Conservation (phyloP, 2,329 filamentous ascomycete species). For the Paecilomyces sp. region DNA sequence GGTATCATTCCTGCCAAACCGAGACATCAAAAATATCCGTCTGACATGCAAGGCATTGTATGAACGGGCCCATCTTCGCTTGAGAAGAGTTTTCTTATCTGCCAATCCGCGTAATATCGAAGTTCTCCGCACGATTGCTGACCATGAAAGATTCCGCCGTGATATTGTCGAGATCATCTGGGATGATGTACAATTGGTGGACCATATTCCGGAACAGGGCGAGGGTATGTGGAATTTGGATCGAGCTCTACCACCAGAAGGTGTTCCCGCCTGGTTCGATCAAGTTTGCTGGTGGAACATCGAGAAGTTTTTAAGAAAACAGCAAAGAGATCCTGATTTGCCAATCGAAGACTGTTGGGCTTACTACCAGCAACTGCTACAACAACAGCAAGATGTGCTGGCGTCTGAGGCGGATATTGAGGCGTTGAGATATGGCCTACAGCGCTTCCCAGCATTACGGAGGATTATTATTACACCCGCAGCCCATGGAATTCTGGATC, state of each 20-base stretch:
- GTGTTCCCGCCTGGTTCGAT: neutral
- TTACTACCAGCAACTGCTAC: slow-evolving; percentile 25
- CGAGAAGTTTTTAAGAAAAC: neutral
- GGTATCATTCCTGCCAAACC: slow-evolving; percentile 13
- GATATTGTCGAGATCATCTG: slow-evolving; percentile 34
- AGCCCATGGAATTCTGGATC: slow-evolving; percentile 29
- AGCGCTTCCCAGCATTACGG: slow-evolving; percentile 27
- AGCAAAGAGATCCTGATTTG: slow-evolving; percentile 3
- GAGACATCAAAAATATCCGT: slow-evolving; percentile 19
- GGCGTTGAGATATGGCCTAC: slow-evolving; percentile 26
- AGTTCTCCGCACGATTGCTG: slow-evolving; percentile 29
- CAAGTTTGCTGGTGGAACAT: neutral
- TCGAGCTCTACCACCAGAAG: no score
- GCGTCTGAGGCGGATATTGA: slow-evolving; percentile 17
- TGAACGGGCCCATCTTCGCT: slow-evolving; percentile 13
- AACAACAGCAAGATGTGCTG: slow-evolving; percentile 25
- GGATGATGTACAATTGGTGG: neutral
- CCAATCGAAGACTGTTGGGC: slow-evolving; percentile 19
- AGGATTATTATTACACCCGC: slow-evolving; percentile 35
- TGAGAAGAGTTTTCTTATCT: slow-evolving; percentile 34
- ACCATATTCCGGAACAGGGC: neutral
- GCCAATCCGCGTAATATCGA: slow-evolving; percentile 33
- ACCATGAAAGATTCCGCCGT: slow-evolving; percentile 24
- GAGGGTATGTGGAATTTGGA: no score
- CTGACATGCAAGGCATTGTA: slow-evolving; percentile 13